Percentiles rank a stretch among this genome's conserved stretches.
Evolutionary conservation across 2,329 filamentous ascomycete genomes (phyloP).

Genomic region (Lasiodiplodia sp.): DNA sequence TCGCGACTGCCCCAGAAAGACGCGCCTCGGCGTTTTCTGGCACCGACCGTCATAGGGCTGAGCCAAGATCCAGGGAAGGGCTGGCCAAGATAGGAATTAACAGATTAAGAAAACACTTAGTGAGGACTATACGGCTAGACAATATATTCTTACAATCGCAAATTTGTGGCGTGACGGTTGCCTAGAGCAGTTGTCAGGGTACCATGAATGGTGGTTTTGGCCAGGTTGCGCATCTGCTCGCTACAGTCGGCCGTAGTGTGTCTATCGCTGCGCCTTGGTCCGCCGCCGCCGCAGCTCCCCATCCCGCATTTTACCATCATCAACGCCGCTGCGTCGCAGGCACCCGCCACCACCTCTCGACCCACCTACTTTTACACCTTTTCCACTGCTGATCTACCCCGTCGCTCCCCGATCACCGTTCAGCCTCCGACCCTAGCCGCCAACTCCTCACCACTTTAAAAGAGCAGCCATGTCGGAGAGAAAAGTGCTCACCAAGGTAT

Average conservation of each 20-base stretch:
- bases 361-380: not conserved
- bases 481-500: slow-evolving; percentile 20
- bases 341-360: not conserved
- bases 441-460: not conserved
- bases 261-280: too few relatives aligned
- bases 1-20: slow-evolving; percentile 16
- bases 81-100: too few relatives aligned
- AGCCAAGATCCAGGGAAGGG: too few relatives aligned
- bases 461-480: slow-evolving; percentile 30
- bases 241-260: too few relatives aligned
- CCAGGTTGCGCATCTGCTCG: too few relatives aligned
- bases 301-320: not conserved
- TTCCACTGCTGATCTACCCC: too few relatives aligned
- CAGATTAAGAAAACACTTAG: too few relatives aligned
- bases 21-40: slow-evolving; percentile 2
- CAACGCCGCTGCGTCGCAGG: not conserved
- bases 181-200: too few relatives aligned
- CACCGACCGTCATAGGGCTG: slow-evolving; percentile 2
- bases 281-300: not conserved
- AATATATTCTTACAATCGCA: too few relatives aligned
- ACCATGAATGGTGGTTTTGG: too few relatives aligned
- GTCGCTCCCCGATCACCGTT: not conserved
- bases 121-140: too few relatives aligned
- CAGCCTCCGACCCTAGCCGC: not conserved
- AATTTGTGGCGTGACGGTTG: too few relatives aligned